phyloP scores from a whole-genome alignment of 2,329 filamentous ascomycete species.

The Metarhizium robertsii region DNA sequence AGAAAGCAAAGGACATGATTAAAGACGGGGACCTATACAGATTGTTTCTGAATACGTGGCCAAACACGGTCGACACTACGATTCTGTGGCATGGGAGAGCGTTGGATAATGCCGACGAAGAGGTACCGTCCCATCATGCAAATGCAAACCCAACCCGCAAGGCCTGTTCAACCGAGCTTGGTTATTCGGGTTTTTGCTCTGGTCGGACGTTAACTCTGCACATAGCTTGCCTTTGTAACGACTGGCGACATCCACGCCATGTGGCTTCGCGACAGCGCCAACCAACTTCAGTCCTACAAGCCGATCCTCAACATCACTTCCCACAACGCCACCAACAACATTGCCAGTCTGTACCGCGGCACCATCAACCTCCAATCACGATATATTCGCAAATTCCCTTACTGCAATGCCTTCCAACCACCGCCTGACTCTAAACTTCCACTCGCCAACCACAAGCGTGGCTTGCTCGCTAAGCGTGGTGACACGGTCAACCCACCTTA shows the following conservation, averaged over 20 bases:
- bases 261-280: conserved; percentile 84
- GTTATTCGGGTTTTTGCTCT: neutral
- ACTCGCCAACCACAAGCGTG: conserved; percentile 11
- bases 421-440: conserved; percentile 54
- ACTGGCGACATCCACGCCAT: conserved; percentile 88
- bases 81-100: conserved; percentile 58
- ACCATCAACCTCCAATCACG: conserved; percentile 69
- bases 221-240: conserved; percentile 64
- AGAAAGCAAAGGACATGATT: conserved; percentile 57
- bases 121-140: conserved; percentile 23
- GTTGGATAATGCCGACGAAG: conserved; percentile 48
- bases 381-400: conserved; percentile 61
- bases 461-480: conserved; percentile 16
- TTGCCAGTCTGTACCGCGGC: conserved; percentile 62
- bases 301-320: conserved; percentile 47
- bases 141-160: no score
- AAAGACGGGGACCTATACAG: conserved; percentile 66
- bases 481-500: conserved; percentile 56
- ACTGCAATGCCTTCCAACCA: conserved; percentile 93
- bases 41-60: conserved; percentile 63
- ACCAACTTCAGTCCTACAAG: conserved; percentile 69
- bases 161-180: neutral
- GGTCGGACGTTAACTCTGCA: neutral
- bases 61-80: conserved; percentile 67
- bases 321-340: conserved; percentile 32